Conservation (phyloP, 176 grass and related monocot genomes). For the Lolium perenne region DNA sequence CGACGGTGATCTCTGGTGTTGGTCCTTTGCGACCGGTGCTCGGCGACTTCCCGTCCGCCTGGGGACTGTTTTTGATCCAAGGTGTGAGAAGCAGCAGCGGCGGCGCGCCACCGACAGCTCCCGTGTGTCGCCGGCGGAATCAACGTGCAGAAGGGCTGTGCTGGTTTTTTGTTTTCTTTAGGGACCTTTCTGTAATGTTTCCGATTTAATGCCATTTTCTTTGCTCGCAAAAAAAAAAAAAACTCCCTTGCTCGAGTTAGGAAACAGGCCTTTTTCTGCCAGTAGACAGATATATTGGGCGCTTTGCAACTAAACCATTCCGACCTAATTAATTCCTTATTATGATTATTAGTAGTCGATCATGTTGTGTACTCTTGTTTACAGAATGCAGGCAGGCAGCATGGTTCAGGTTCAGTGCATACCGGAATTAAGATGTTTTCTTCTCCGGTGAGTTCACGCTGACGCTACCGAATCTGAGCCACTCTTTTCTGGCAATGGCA, state of each 20-base stretch:
- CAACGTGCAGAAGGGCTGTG: too few relatives aligned
- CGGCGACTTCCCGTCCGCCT: too few relatives aligned
- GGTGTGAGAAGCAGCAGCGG: too few relatives aligned
- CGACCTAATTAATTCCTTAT: neutral
- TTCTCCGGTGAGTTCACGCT: constrained; percentile 8
- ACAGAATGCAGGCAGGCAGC: neutral
- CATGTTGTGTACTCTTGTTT: neutral
- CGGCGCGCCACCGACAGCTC: too few relatives aligned
- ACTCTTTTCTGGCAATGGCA: constrained; percentile 22
- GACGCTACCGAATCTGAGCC: constrained; percentile 32
- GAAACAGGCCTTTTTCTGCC: neutral
- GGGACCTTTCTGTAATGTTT: too few relatives aligned
- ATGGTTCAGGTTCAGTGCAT: neutral
- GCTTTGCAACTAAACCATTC: neutral
- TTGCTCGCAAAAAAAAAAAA: too few relatives aligned
- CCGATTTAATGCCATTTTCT: constrained; percentile 27
- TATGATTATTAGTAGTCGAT: neutral
- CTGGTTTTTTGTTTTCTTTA: too few relatives aligned
- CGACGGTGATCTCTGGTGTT: too few relatives aligned
- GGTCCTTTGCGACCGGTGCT: too few relatives aligned
- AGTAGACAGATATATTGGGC: neutral
- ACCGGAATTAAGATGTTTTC: constrained; percentile 1
- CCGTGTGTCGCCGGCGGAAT: too few relatives aligned
- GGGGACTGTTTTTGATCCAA: too few relatives aligned
- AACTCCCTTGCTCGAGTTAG: neutral